Conservation (phyloP, 2,329 filamentous ascomycete species). For the Pseudonectria buxi region DNA sequence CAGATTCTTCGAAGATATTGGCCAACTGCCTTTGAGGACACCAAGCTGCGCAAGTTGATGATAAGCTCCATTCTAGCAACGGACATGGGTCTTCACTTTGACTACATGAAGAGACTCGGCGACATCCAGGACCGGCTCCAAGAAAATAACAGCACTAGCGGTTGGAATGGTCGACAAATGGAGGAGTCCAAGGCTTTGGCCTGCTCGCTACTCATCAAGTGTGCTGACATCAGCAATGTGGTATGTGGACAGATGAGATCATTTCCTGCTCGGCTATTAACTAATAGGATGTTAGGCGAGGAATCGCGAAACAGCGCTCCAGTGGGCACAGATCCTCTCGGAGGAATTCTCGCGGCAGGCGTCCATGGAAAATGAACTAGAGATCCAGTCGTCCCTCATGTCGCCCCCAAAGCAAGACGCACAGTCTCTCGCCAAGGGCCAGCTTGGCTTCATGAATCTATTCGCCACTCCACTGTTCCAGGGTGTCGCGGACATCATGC, state of each 20-base stretch:
- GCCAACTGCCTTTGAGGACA: conserved; percentile 73
- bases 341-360: conserved; percentile 93
- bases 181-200: conserved; percentile 72
- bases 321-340: conserved; percentile 91
- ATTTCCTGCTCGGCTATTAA: neutral
- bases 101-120: conserved; percentile 88
- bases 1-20: conserved; percentile 91
- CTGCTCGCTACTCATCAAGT: conserved; percentile 95
- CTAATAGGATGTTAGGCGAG: conserved; percentile 57
- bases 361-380: conserved; percentile 80
- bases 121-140: conserved; percentile 72
- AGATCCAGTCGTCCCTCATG: conserved; percentile 82
- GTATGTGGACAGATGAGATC: conserved; percentile 45
- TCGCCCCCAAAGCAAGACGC: conserved; percentile 78
- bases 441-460: conserved; percentile 94
- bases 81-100: conserved; percentile 95
- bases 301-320: conserved; percentile 70
- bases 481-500: conserved; percentile 78
- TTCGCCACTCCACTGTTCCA: conserved; percentile 91
- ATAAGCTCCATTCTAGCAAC: conserved; percentile 97
- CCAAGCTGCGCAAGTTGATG: conserved; percentile 79
- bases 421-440: conserved; percentile 74
- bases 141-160: conserved; percentile 57
- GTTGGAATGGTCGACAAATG: conserved; percentile 69
- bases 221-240: conserved; percentile 97